Percentiles rank a stretch among this genome's conserved stretches.
Evolutionary conservation across 202 grass and related monocot species (phyloP).

Genomic region (Saccharum hybrid): DNA sequence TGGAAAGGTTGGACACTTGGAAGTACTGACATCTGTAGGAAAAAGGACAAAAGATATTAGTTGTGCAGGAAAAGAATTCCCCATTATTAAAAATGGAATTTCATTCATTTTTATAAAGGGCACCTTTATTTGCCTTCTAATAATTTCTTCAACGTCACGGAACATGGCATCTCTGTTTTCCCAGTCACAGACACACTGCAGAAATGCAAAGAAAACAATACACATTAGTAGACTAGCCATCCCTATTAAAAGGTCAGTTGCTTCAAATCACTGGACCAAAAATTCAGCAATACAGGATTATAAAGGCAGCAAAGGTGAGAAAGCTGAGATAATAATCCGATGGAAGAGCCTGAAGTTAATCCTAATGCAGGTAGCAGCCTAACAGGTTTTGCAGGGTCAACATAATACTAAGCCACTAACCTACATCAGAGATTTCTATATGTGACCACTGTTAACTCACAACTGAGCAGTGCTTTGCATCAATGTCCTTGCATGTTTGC

Average conservation of each 20-base stretch:
- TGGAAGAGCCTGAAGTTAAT: not conserved
- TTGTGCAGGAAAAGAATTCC: not conserved
- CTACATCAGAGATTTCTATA: not conserved
- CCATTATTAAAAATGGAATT: not conserved
- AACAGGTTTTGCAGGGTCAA: not conserved
- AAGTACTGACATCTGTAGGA: conserved; percentile 69
- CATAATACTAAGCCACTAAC: not conserved
- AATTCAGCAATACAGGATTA: not conserved
- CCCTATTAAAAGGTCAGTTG: not conserved
- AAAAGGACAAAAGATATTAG: conserved; percentile 2
- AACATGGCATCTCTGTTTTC: conserved; percentile 77
- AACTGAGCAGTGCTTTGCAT: not conserved
- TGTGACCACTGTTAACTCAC: not conserved
- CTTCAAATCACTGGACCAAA: not conserved
- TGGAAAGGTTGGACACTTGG: conserved; percentile 96
- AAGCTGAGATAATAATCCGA: conserved; percentile 15
- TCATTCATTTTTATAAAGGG: conserved; percentile 20
- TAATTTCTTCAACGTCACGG: conserved; percentile 79
- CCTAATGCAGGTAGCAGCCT: not conserved
- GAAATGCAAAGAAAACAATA: conserved; percentile 23
- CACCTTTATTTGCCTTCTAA: conserved; percentile 87
- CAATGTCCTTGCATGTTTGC: not conserved
- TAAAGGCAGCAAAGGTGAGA: not conserved
- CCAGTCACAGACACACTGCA: conserved; percentile 92
- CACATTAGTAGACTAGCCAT: not conserved